A percentile compares a stretch with the other conserved stretches of the same genome.
Evolutionary conservation across 1,139 yeast genomes (phyloP).

Genomic region (Hyphopichia buzzinii): DNA sequence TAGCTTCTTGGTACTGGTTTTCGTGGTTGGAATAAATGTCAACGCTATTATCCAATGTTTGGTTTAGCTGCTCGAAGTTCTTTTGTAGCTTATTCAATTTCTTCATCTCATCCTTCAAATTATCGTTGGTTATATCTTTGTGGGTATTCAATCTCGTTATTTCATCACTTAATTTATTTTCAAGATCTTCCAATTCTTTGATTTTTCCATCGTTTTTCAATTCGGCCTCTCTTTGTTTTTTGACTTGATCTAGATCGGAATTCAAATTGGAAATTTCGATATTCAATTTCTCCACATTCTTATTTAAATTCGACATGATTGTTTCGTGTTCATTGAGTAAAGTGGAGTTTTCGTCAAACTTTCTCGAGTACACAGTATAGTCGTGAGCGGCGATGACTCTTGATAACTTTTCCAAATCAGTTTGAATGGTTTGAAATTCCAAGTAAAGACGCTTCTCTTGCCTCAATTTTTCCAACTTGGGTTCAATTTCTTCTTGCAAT

Average conservation of each 20-base stretch:
- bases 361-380: constrained; percentile 46
- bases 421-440: constrained; percentile 82
- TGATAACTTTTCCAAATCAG: constrained; percentile 73
- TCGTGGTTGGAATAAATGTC: constrained; percentile 28
- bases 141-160: constrained; percentile 68
- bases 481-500: constrained; percentile 85
- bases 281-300: constrained; percentile 41
- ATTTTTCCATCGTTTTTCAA: constrained; percentile 61
- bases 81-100: constrained; percentile 15
- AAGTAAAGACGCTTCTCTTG: constrained; percentile 78
- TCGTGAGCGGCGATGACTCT: constrained; percentile 80
- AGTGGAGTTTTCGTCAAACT: constrained; percentile 41
- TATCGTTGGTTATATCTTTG: constrained; percentile 55
- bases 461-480: constrained; percentile 79
- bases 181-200: constrained; percentile 57
- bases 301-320: constrained; percentile 33
- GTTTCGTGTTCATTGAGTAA: constrained; percentile 34
- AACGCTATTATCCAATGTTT: constrained; percentile 27
- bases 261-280: constrained; percentile 59
- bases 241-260: constrained; percentile 59
- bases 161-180: constrained; percentile 60
- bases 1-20: constrained; percentile 41
- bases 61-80: constrained; percentile 16
- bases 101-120: constrained; percentile 47
- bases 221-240: constrained; percentile 56